phyloP scores from a whole-genome alignment of 1,284 basidiomycete species.

The Sphaerobolus stellatus region DNA sequence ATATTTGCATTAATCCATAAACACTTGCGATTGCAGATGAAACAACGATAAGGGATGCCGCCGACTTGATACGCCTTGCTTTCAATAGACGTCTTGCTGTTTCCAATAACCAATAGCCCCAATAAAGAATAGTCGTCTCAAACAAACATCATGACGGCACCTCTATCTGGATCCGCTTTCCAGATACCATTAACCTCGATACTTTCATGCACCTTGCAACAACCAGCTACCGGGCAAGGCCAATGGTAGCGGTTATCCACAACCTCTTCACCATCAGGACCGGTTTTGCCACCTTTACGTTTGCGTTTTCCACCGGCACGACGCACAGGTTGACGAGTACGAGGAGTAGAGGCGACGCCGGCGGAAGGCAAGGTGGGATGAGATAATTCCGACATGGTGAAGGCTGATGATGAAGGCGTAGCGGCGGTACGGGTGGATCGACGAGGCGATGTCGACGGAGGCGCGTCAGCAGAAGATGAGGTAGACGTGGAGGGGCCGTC shows the following conservation, averaged over 20 bases:
- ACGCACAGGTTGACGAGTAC: constrained; percentile 13
- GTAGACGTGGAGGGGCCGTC: no score
- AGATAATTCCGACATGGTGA: background rate
- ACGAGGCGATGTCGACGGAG: constrained; percentile 13
- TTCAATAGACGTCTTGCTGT: no score
- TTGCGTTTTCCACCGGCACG: constrained; percentile 22
- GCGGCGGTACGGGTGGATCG: background rate
- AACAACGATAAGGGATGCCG: no score
- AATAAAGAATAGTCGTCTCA: no score
- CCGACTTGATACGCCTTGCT: no score
- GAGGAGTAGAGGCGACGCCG: constrained; percentile 11
- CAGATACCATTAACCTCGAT: constrained; percentile 54
- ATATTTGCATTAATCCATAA: no score
- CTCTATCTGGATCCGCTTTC: constrained; percentile 42
- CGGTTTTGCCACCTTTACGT: constrained; percentile 38
- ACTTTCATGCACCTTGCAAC: constrained; percentile 54
- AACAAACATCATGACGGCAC: constrained; percentile 50
- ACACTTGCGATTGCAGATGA: no score
- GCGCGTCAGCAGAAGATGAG: constrained; percentile 33
- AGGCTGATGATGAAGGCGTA: background rate
- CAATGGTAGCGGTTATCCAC: constrained; percentile 54
- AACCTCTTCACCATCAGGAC: constrained; percentile 31
- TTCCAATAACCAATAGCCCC: no score
- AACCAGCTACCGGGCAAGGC: constrained; percentile 61
- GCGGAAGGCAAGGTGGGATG: constrained; percentile 12